phyloP scores from a whole-genome alignment of 768 basidiomycete species.

The Austroboletus eburneus region DNA sequence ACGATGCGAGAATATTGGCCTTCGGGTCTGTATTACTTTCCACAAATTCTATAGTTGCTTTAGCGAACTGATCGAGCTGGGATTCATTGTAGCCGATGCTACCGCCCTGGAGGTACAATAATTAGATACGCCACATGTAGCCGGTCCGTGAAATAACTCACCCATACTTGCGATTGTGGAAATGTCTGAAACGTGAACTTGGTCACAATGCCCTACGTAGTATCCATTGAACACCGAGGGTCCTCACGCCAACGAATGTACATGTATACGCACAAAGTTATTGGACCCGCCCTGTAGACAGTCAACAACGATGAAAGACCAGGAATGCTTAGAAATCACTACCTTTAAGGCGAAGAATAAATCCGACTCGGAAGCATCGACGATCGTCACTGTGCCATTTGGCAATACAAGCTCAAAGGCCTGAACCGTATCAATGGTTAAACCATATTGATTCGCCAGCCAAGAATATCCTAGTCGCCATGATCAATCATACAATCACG shows the following conservation, averaged over 20 bases:
- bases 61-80: conserved; percentile 9
- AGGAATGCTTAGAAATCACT: background rate
- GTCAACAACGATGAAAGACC: background rate
- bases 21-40: conserved; percentile 19
- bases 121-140: background rate
- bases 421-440: conserved; percentile 52
- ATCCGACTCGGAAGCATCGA: conserved; percentile 32
- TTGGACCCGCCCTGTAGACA: conserved; percentile 52
- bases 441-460: conserved; percentile 56
- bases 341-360: conserved; percentile 45
- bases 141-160: conserved; percentile 23
- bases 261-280: conserved; percentile 42
- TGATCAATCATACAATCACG: background rate
- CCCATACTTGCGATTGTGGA: conserved; percentile 59
- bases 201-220: conserved; percentile 52
- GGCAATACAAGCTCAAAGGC: conserved; percentile 51
- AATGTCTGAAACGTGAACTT: conserved; percentile 49
- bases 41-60: conserved; percentile 19
- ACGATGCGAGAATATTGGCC: conserved; percentile 34
- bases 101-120: conserved; percentile 41
- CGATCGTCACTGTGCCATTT: conserved; percentile 37
- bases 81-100: conserved; percentile 30
- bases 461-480: conserved; percentile 28
- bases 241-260: background rate
- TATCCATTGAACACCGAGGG: background rate